phyloP scores from a whole-genome alignment of 2,329 filamentous ascomycete genomes.

The Fusarium dlaminii region DNA sequence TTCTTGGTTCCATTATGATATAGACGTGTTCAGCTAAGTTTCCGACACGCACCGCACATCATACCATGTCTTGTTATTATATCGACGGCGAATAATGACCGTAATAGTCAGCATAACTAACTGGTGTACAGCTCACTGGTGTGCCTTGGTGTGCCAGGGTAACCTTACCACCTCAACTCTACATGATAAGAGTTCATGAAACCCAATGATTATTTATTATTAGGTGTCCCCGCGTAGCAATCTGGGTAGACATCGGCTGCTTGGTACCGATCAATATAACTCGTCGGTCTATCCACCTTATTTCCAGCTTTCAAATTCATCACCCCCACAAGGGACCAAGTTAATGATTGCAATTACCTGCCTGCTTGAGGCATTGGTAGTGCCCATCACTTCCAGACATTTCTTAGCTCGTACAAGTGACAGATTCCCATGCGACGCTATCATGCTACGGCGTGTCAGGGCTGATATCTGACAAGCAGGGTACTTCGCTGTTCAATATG shows the following conservation, averaged over 20 bases:
- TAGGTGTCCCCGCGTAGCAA: background rate
- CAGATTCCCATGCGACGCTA: slow-evolving; percentile 41
- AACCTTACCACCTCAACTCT: background rate
- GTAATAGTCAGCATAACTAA: background rate
- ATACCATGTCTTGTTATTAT: slow-evolving; percentile 15
- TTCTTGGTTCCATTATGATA: slow-evolving; percentile 21
- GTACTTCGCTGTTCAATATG: slow-evolving; percentile 12
- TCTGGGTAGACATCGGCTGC: background rate
- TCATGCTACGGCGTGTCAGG: slow-evolving; percentile 22
- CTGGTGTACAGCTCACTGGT: background rate
- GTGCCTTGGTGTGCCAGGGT: background rate
- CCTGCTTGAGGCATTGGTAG: background rate
- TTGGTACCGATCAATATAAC: slow-evolving; percentile 2
- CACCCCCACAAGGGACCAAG: slow-evolving; percentile 10
- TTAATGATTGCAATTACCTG: slow-evolving; percentile 4
- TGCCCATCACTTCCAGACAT: slow-evolving; percentile 25
- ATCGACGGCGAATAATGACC: background rate
- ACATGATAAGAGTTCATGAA: slow-evolving; percentile 9
- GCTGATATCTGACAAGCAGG: slow-evolving; percentile 27
- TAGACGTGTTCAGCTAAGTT: background rate
- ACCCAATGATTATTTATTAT: background rate
- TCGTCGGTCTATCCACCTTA: slow-evolving; percentile 2
- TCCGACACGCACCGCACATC: slow-evolving; percentile 3
- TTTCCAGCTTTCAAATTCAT: slow-evolving; percentile 16
- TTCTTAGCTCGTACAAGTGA: slow-evolving; percentile 31